Evolutionary conservation across 2,329 filamentous ascomycete genomes (phyloP).

Genomic region (Eutypella sp.): DNA sequence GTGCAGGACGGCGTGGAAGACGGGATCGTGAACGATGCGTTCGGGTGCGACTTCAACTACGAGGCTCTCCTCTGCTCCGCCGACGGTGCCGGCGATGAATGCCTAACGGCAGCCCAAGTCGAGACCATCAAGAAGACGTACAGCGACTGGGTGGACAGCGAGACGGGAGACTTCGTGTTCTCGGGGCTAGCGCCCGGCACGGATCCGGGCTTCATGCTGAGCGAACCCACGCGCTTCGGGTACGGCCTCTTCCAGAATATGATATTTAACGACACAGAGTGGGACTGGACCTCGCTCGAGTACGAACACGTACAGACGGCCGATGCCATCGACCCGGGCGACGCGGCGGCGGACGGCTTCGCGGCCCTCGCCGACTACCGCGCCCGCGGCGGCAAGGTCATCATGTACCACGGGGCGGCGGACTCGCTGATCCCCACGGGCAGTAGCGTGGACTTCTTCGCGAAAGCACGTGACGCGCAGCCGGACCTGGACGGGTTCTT

Average conservation of each 20-base stretch:
- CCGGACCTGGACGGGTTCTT: conserved; percentile 20
- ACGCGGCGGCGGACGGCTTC: conserved; percentile 10
- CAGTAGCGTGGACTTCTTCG: conserved; percentile 40
- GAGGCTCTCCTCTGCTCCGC: conserved; percentile 29
- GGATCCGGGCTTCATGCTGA: conserved; percentile 6
- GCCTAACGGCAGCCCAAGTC: conserved; percentile 39
- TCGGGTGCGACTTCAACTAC: conserved; percentile 30
- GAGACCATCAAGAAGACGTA: conserved; percentile 36
- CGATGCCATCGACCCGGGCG: conserved; percentile 5
- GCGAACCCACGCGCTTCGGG: conserved; percentile 6
- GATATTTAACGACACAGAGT: conserved; percentile 39
- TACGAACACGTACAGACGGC: conserved; percentile 30
- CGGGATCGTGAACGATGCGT: conserved; percentile 33
- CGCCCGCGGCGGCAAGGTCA: conserved; percentile 36
- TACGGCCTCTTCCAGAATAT: conserved; percentile 40
- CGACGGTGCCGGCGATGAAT: conserved; percentile 25
- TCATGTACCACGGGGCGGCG: conserved; percentile 39
- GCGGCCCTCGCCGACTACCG: conserved; percentile 25
- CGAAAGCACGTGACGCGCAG: conserved; percentile 28
- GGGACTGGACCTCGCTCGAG: conserved; percentile 30
- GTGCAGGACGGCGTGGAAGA: conserved; percentile 35
- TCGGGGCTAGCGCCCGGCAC: conserved; percentile 9
- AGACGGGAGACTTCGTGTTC: conserved; percentile 8
- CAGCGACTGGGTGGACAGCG: background rate
- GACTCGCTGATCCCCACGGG: conserved; percentile 38